phyloP scores from a whole-genome alignment of 495 filamentous ascomycete genomes.

The Immersiella caudata region DNA sequence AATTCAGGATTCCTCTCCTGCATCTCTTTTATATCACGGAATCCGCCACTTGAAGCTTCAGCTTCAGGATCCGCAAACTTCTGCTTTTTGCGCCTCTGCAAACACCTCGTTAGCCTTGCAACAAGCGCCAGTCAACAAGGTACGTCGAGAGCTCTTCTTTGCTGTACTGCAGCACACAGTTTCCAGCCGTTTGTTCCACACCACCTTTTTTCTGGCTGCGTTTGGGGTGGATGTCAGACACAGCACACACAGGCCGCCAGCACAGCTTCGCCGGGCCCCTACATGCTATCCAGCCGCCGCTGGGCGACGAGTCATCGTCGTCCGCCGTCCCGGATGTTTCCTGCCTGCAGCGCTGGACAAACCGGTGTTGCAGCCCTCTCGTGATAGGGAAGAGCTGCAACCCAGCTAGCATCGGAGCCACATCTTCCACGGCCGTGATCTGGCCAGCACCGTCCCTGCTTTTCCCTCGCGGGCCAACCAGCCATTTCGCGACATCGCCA shows the following conservation, averaged over 20 bases:
- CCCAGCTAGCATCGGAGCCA: slow-evolving; percentile 1
- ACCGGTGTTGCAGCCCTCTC: slow-evolving; percentile 17
- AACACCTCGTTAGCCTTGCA: neutral
- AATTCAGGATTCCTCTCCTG: neutral
- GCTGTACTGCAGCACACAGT: neutral
- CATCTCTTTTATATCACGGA: neutral
- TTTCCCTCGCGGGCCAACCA: slow-evolving; percentile 7
- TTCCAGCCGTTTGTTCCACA: neutral
- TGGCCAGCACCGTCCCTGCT: slow-evolving; percentile 8
- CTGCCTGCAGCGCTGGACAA: slow-evolving; percentile 20
- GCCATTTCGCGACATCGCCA: slow-evolving; percentile 20
- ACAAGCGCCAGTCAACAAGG: neutral
- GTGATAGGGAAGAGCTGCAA: slow-evolving; percentile 23
- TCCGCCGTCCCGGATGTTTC: slow-evolving; percentile 14
- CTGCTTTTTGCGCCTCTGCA: neutral
- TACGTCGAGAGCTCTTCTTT: neutral
- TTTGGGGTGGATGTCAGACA: neutral
- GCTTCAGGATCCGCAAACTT: neutral
- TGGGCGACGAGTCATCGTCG: neutral
- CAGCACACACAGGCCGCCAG: neutral
- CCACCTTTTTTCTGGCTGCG: slow-evolving; percentile 3
- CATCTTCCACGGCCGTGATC: slow-evolving; percentile 24
- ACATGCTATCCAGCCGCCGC: neutral
- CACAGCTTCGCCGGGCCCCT: neutral
- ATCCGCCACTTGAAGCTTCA: neutral